Evolutionary conservation across 169 alveolate species (phyloP).

Genomic region (Cryptosporidium felis): DNA sequence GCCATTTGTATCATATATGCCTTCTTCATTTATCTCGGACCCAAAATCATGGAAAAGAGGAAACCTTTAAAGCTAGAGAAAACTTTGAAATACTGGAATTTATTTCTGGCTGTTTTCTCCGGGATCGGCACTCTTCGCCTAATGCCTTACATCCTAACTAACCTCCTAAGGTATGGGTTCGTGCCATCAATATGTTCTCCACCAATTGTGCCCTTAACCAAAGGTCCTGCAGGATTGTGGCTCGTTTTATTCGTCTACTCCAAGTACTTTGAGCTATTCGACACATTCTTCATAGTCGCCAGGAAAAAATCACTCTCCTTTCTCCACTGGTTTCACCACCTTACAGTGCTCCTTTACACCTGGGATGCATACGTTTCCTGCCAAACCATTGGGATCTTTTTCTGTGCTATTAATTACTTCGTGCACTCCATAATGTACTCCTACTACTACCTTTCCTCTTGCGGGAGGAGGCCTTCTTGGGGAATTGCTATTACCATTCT

Average conservation of each 20-base stretch:
- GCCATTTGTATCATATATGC: constrained; percentile 73
- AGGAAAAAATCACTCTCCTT: constrained; percentile 78
- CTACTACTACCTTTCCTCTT: constrained; percentile 80
- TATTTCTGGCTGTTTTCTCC: constrained; percentile 78
- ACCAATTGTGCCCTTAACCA: constrained; percentile 77
- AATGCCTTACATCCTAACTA: constrained; percentile 74
- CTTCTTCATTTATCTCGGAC: constrained; percentile 77
- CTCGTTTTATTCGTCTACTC: constrained; percentile 79
- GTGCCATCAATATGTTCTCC: constrained; percentile 78
- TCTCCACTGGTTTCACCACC: constrained; percentile 87
- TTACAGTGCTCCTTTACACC: constrained; percentile 84
- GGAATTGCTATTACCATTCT: constrained; percentile 78
- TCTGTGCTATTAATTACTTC: constrained; percentile 80
- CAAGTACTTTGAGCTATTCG: constrained; percentile 83
- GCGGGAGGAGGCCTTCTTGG: constrained; percentile 79
- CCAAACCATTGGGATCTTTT: constrained; percentile 83
- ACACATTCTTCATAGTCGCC: constrained; percentile 81
- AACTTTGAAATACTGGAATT: constrained; percentile 80
- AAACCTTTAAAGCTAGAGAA: constrained; percentile 73
- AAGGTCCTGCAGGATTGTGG: constrained; percentile 84
- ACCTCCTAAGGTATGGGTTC: constrained; percentile 74
- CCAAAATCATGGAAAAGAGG: constrained; percentile 75
- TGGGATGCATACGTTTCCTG: constrained; percentile 84
- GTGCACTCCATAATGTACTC: constrained; percentile 87
- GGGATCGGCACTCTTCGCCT: constrained; percentile 74